Evolutionary conservation across 176 grass and related monocot species (phyloP), one percentile per base, ranked within the genome.

Genomic region (Rhipidocladum racemiflorum): DNA sequence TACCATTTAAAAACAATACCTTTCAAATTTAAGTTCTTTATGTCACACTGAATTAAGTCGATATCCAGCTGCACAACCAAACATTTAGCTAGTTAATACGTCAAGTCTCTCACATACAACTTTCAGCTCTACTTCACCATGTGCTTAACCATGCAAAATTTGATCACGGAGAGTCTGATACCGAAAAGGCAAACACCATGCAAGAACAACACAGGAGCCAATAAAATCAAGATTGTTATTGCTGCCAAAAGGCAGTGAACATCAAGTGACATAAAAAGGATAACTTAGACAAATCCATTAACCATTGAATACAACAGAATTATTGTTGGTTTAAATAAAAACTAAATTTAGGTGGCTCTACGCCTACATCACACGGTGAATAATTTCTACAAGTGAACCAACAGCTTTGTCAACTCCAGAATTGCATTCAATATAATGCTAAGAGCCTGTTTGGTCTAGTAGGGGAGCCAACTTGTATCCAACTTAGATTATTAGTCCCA

Each of bases 11-110:
- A 68, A 34, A 59, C 3, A 45, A 35, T 93, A 98, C 92, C 92
- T 93, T 88, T 93, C 40, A 89, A 81, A 78, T 89, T 91, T 88
- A 91, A 90, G 53, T 85, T 84, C 85, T 91, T 95, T 84, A 98
- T 82, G 85, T 95, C 90, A 75, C 85, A 95, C 90, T 82, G 86
- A 86, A 98, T 75, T 85, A 98, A 93, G 85, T 98, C 89, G 54
- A 98, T 68, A 74, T 95, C 95, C 92, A 95, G 64, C 92, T 95
- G 95, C 90, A 93, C 56, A 73, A 87, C 53, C 44, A 92, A 87
- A 90, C 35, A 88, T 85, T 79, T 81, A 66, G 11, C 36, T 81
- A 46, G 27, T 81, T 71, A 87, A 50, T 42, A 12, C 21, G 2
- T 54, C 57, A 66, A 77, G 15, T 42, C 24, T 46, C 25, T 53